Evolutionary conservation across 306 rosid genomes (phyloP), one percentile per base, ranked within the genome.

Genomic region (Inga oerstediana): DNA sequence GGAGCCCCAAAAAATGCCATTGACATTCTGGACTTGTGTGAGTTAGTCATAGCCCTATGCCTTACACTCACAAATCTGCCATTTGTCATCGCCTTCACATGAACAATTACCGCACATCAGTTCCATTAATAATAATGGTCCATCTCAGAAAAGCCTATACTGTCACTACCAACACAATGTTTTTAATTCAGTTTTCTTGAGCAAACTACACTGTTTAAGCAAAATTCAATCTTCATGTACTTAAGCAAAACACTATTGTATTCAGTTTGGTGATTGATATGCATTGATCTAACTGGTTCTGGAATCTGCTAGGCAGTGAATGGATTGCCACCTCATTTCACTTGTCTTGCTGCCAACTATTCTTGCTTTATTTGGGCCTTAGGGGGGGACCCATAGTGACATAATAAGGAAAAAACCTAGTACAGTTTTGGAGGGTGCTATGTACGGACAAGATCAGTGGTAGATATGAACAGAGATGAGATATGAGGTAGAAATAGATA

Each of bases 1-100:
- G 98, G 94, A 37, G 88, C 97, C 75, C 94, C 92, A 81, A 94
- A 94, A 75, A 84, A 91, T 13, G 85, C 91, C 83, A 90, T 89
- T 62, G 97, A 94, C 89, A 94, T 77, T 79, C 98, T 90, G 1
- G 87, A 51, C 82, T 86, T 82, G 70, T 78, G 3, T 46, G 90
- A 77, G 84, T 88, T 83, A 43, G 86, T 87, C 82, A 93, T 72
- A 11, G 90, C 98, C 81, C 98, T 91, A 34, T 94, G 98, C 32
- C 89, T 87, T 82, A 92, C 94, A 73, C 97, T 94, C 37, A 80
- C 75, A 79, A 94, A 90, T 86, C 97, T 91, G 66, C 93, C 96
- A 83, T 94, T 92, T 80, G 98, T 94, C 97, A 92, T 90, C 7
- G 79, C 97, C 98, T 94, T 80, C 67, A 84, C 71, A 14, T 0